Base-by-base conservation (phyloP, 2,329 filamentous ascomycete genomes). In the Talaromyces sp. region DNA sequence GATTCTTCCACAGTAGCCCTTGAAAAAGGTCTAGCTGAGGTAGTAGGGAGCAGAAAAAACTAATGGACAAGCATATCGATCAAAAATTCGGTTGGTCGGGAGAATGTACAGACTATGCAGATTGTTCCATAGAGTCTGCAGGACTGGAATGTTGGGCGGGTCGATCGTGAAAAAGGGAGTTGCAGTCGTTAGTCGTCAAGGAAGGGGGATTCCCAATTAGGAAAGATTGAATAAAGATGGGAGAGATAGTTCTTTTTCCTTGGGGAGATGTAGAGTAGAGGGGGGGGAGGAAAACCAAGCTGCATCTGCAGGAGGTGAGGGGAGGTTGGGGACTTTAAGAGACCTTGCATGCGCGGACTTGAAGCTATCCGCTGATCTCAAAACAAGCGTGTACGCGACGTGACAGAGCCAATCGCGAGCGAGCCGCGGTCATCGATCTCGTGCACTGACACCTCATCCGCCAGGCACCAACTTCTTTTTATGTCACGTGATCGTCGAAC, bases 371-470 rank as follows among this genome's bases (percentile, higher is more conserved):
- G 61, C 61, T 56, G 67, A 69, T 67, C 67, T 57, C 59, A 54
- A 57, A 60, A 60, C 57, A 64, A 63, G 64, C 68, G 69, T 69
- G 67, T 66, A 73, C 72, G 71, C 71, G 71, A 73, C 71, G 70
- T 70, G 68, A 69, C 65, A 61, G 54, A 66, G 64, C 69, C 68
- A 71, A 71, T 70, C 70, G 68, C 67, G 65, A 51, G 52, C 44
- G 49, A 52, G 54, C 56, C 43, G 60, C 51, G 51, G 17, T 27
- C 22, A 17, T 30, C n/a, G 29, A 46, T 42, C 47, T 47, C 37
- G 17, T 45, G 51, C 51, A 42, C 51, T 36, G 14, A 3, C 7
- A 17, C 46, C 46, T 49, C 24, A 24, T 47, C 10, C 14, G 6
- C 16, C 30, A 36, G 30, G 17, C 20, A 29, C 32, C 32, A 36